Evolutionary conservation across 345 rosid species (phyloP), one percentile per base, ranked within the genome.

Genomic region (Murraya paniculata): DNA sequence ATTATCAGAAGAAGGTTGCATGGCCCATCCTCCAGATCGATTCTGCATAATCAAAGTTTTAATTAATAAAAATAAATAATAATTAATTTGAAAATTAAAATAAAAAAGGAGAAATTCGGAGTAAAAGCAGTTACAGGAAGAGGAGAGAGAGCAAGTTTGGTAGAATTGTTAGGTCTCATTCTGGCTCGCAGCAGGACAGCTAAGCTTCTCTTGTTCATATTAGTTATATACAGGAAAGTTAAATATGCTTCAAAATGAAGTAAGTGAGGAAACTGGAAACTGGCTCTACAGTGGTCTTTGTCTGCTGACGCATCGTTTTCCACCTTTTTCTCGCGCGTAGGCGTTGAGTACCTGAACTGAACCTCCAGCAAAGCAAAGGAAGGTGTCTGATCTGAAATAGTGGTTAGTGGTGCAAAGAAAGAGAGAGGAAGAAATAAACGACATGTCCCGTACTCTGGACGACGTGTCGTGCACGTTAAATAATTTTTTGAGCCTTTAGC

Each of bases 151-250:
- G 89, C 59, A 50, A 78, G 9, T 58, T 86, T 92, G 80, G 74
- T 30, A 50, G 90, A 69, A 76, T 90, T 80, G 79, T 64, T 81
- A 16, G 91, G 90, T 53, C 85, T 87, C 95, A 93, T 93, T 81
- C 90, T 88, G 31, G 95, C 84, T 35, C 98, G 87, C 90, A 93
- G 55, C 68, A 93, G 82, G 79, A 95, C 86, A 71, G 93, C 87
- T 77, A 91, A 78, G 10, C 86, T 86, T 80, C 85, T 91, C 90
- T 89, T 95, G 91, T 87, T 93, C 98, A 95, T 92, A 0, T 53
- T 53, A 53, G 57, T 53, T 53, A 53, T 50, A 14, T 16, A 50
- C 18, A 14, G 56, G 56, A 1, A 50, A 6, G 56, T 16, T 1
- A 50, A 53, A 4, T 18, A 5, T 53, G 57, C 57, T 53, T 2